A percentile compares a stretch with the other conserved stretches of the same genome.
Conservation (phyloP, 768 basidiomycete species). For the Rhizopogon vesiculosus region DNA sequence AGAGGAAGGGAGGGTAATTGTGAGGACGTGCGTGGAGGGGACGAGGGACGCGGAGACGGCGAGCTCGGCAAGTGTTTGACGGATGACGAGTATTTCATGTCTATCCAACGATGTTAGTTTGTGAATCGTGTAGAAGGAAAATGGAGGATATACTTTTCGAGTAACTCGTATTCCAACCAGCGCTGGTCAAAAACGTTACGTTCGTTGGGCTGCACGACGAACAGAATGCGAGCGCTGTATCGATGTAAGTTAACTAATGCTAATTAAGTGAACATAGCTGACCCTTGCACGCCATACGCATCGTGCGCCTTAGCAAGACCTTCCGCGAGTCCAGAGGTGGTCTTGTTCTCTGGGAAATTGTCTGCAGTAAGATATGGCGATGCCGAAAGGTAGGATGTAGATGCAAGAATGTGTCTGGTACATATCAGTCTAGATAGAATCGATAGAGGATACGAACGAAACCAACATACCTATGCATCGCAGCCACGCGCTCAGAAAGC, state of each 20-base stretch:
- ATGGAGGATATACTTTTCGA: conserved; percentile 55
- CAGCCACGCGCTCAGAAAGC: conserved; percentile 61
- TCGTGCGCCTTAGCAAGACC: conserved; percentile 80
- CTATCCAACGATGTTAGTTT: conserved; percentile 30
- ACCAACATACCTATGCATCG: conserved; percentile 66
- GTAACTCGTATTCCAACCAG: conserved; percentile 80
- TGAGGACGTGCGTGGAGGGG: conserved; percentile 38
- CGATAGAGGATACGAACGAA: no score
- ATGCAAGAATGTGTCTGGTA: conserved; percentile 57
- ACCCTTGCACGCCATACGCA: conserved; percentile 61
- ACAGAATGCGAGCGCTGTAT: conserved; percentile 57
- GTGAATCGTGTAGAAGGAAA: background rate
- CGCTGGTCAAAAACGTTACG: conserved; percentile 95
- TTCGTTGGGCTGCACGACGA: conserved; percentile 87
- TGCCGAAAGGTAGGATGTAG: conserved; percentile 63
- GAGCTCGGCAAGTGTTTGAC: conserved; percentile 74
- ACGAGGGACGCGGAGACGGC: conserved; percentile 51
- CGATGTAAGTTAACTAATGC: background rate
- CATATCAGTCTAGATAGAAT: background rate
- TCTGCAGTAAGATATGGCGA: conserved; percentile 47
- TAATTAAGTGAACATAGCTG: conserved; percentile 9
- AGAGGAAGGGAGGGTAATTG: conserved; percentile 19
- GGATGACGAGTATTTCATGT: conserved; percentile 67
- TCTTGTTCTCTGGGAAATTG: conserved; percentile 72
- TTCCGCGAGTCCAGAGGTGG: conserved; percentile 60